phyloP scores from a whole-genome alignment of 2,329 filamentous ascomycete genomes.

The Acrocalymma vagum region DNA sequence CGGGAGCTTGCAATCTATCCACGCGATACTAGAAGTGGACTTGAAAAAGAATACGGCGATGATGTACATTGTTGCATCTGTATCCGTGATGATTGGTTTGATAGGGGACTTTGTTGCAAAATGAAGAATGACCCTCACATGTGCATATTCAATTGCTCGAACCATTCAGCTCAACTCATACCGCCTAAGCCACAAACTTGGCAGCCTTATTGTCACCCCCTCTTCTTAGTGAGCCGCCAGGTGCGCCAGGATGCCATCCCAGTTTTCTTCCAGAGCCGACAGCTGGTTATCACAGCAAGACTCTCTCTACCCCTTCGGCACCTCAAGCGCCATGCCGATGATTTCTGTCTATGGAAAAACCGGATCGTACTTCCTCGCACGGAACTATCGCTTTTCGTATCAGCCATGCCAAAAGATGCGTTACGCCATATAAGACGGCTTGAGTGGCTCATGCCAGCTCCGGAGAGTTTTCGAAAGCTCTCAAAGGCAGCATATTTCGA shows the following conservation, averaged over 20 bases:
- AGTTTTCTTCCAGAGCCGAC: conserved; percentile 9
- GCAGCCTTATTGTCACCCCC: conserved; percentile 3
- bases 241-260: conserved; percentile 11
- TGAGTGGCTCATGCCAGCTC: conserved; percentile 12
- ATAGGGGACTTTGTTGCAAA: too few relatives aligned
- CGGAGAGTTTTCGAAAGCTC: too few relatives aligned
- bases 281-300: conserved; percentile 10
- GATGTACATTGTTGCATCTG: too few relatives aligned
- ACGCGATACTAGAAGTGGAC: too few relatives aligned
- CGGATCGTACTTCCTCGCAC: neutral
- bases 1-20: neutral
- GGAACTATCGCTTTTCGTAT: conserved; percentile 17
- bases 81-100: neutral
- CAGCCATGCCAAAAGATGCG: conserved; percentile 10
- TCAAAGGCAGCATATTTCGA: conserved; percentile 14
- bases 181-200: neutral
- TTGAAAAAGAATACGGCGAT: too few relatives aligned
- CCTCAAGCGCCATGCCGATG: neutral
- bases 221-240: conserved; percentile 15
- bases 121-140: too few relatives aligned
- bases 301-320: neutral
- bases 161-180: neutral
- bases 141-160: conserved; percentile 1
- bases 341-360: too few relatives aligned
- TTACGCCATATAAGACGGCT: conserved; percentile 15